phyloP scores from a whole-genome alignment of 2,329 filamentous ascomycete genomes.

The Aspergillus alliaceus region DNA sequence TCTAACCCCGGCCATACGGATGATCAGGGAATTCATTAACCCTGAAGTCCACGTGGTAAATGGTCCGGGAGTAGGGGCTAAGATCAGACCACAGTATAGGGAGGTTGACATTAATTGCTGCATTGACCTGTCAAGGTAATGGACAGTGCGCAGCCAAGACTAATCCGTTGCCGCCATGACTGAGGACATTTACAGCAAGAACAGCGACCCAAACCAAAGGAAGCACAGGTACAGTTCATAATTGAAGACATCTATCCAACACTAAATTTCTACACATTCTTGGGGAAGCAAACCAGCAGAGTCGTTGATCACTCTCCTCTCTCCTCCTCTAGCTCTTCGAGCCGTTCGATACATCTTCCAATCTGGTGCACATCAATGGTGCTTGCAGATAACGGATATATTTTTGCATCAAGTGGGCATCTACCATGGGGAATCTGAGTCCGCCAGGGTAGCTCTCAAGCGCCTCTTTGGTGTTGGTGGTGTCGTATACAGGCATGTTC shows the following conservation, averaged over 20 bases:
- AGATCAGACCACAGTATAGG: not conserved
- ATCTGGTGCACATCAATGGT: not conserved
- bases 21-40: not conserved
- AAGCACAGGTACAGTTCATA: not conserved
- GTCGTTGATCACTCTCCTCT: not conserved
- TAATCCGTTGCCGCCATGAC: not conserved
- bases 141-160: not conserved
- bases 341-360: not conserved
- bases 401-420: not conserved
- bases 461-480: not conserved
- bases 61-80: not conserved
- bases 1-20: not conserved
- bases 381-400: not conserved
- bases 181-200: not conserved
- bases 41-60: not conserved
- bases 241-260: not conserved
- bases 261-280: not conserved
- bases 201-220: not conserved
- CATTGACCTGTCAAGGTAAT: not conserved
- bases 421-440: not conserved
- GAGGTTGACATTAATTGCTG: not conserved
- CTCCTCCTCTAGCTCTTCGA: not conserved
- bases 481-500: conserved; percentile 24
- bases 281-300: not conserved
- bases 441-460: not conserved